Evolutionary conservation across 1,284 basidiomycete genomes (phyloP).

Genomic region (Cutaneotrichosporon curvatum): DNA sequence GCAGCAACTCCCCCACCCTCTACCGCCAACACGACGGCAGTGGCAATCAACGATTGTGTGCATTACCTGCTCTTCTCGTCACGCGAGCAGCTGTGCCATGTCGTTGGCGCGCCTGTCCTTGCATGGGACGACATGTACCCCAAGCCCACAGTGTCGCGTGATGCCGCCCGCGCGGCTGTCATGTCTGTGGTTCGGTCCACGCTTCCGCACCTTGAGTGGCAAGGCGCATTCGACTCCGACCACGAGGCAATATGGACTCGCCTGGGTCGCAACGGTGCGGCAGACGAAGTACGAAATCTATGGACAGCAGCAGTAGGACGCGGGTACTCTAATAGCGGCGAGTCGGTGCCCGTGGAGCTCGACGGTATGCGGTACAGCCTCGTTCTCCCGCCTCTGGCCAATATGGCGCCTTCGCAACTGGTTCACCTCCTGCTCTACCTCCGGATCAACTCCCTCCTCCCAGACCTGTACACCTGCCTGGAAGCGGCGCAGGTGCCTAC

Average conservation of each 20-base stretch:
- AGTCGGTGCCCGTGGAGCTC: conserved; percentile 28
- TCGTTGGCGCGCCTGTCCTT: conserved; percentile 21
- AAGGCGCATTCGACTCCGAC: conserved; percentile 25
- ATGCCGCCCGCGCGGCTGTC: conserved; percentile 28
- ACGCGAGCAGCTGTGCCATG: conserved; percentile 32
- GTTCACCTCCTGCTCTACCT: conserved; percentile 34
- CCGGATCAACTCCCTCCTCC: conserved; percentile 29
- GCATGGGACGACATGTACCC: conserved; percentile 33
- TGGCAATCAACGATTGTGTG: conserved; percentile 30
- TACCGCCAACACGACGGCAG: background rate
- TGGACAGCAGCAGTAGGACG: conserved; percentile 24
- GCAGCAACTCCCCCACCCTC: background rate
- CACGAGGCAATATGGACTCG: conserved; percentile 18
- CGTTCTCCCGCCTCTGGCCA: conserved; percentile 26
- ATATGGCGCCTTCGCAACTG: conserved; percentile 26
- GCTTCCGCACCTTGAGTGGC: conserved; percentile 25
- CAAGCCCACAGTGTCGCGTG: conserved; percentile 23
- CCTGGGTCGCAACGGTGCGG: conserved; percentile 11
- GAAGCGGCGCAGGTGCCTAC: conserved; percentile 4
- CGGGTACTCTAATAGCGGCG: conserved; percentile 16
- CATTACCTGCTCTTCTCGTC: conserved; percentile 40
- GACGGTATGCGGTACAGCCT: conserved; percentile 23
- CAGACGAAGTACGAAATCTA: conserved; percentile 17
- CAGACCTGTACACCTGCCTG: conserved; percentile 18
- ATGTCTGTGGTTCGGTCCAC: conserved; percentile 23